A percentile compares a stretch with the other conserved stretches of the same genome.
Evolutionary conservation across 768 basidiomycete species (phyloP).

Genomic region (Gymnopilus dilepis): DNA sequence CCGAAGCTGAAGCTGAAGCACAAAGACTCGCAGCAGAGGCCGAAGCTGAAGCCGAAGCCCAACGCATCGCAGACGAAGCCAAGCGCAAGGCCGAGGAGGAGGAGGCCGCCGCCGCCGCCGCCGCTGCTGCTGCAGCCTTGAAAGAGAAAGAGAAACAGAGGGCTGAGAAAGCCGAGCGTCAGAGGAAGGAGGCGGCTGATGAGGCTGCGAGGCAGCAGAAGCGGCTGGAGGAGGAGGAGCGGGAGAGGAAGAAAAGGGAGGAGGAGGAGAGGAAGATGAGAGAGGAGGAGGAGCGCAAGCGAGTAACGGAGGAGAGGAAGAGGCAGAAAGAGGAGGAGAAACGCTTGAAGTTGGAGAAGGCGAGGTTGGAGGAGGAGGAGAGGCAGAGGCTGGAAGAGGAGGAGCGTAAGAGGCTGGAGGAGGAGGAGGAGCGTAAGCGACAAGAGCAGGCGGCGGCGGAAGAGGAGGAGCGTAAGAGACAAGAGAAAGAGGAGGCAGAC

Average conservation of each 20-base stretch:
- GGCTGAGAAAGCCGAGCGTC: constrained; percentile 13
- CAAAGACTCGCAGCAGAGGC: too few relatives aligned
- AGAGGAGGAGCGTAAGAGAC: neutral
- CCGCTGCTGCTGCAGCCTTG: too few relatives aligned
- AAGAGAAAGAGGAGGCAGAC: constrained; percentile 8
- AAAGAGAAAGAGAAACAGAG: constrained; percentile 12
- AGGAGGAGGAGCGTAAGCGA: neutral
- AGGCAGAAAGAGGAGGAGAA: constrained; percentile 14
- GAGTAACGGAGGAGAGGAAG: neutral
- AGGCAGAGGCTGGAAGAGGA: constrained; percentile 3
- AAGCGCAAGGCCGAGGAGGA: constrained; percentile 1
- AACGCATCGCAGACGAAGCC: neutral
- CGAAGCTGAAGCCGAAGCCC: neutral
- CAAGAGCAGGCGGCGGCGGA: too few relatives aligned
- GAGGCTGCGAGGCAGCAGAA: constrained; percentile 11
- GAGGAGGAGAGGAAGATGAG: constrained; percentile 6
- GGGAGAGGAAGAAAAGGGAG: constrained; percentile 6
- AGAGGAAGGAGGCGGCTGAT: constrained; percentile 17
- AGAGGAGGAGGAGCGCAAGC: constrained; percentile 10
- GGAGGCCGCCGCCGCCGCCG: too few relatives aligned
- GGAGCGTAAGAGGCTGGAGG: neutral
- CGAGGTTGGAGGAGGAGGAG: neutral
- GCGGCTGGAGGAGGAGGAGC: constrained; percentile 7
- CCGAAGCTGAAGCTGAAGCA: neutral
- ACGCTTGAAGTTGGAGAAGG: constrained; percentile 8